Conservation (phyloP, 192 early-diverging fungal genomes). For the Jimgerdemannia lactiflua region DNA sequence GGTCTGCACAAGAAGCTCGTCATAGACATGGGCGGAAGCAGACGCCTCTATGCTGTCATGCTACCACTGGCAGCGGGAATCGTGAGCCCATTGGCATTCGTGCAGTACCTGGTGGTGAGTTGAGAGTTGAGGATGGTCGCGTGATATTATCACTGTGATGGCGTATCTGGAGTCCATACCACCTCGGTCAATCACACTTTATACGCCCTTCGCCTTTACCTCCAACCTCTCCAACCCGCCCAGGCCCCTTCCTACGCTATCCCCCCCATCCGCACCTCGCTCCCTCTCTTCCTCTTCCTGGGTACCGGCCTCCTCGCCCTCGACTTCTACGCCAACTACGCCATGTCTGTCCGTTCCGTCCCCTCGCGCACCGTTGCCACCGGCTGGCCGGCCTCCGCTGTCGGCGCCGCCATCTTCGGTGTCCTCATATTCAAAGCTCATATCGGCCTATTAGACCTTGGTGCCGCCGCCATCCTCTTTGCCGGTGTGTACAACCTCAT, state of each 20-base stretch:
- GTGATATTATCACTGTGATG: too few relatives aligned
- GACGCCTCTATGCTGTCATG: constrained; percentile 24
- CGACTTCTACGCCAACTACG: constrained; percentile 40
- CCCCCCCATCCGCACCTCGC: constrained; percentile 1
- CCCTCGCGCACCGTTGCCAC: constrained; percentile 28
- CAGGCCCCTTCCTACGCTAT: too few relatives aligned
- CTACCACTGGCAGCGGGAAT: constrained; percentile 25
- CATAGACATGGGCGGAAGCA: constrained; percentile 33
- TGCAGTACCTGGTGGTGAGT: constrained; percentile 26
- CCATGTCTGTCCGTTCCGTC: constrained; percentile 23
- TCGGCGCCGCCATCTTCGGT: constrained; percentile 26
- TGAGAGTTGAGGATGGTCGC: not conserved
- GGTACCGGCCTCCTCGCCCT: constrained; percentile 34
- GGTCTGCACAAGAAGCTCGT: constrained; percentile 30
- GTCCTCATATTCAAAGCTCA: constrained; percentile 33
- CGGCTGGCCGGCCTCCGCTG: constrained; percentile 37
- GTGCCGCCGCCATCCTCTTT: constrained; percentile 30
- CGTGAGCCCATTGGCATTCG: constrained; percentile 31
- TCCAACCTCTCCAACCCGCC: too few relatives aligned
- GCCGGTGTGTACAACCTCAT: constrained; percentile 35
- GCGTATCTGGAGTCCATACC: too few relatives aligned
- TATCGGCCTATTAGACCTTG: constrained; percentile 29
- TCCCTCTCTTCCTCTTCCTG: constrained; percentile 27
- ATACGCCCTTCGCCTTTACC: too few relatives aligned
- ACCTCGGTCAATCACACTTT: too few relatives aligned